These are phyloP conservation scores for Penicillium dipodomyicola DNA, from an alignment of 495 filamentous ascomycete genomes.

Conservation along the genomic window DNA sequence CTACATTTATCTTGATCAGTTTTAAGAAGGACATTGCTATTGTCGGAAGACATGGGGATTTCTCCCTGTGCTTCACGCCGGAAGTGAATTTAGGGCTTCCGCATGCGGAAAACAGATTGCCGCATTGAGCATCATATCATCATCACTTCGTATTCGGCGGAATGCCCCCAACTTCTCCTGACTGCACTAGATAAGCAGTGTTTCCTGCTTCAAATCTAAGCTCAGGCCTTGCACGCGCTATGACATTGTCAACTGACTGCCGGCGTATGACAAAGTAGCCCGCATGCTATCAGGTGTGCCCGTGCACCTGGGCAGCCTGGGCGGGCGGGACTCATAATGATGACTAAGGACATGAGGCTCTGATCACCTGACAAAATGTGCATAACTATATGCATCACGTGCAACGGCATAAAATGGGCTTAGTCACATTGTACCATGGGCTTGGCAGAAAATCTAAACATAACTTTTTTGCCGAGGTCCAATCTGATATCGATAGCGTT, in stretches of 20 bases:
- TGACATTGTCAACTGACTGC: slow-evolving; percentile 31
- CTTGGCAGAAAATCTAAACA: not conserved
- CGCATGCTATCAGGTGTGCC: not conserved
- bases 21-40: slow-evolving; percentile 14
- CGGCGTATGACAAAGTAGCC: not conserved
- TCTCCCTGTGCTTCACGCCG: slow-evolving; percentile 16
- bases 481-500: slow-evolving; percentile 4
- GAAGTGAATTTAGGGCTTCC: slow-evolving; percentile 21
- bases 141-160: slow-evolving; percentile 22
- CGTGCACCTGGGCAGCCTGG: not conserved
- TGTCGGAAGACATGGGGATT: slow-evolving; percentile 14
- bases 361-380: not conserved
- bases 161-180: slow-evolving; percentile 3
- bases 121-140: slow-evolving; percentile 31
- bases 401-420: not conserved
- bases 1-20: slow-evolving; percentile 8
- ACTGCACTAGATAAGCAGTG: not conserved
- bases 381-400: slow-evolving; percentile 3
- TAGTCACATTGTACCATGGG: not conserved
- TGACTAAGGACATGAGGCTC: not conserved
- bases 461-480: slow-evolving; percentile 18
- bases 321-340: not conserved
- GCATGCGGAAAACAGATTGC: slow-evolving; percentile 32
- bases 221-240: not conserved
- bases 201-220: not conserved